Base-by-base conservation (phyloP, 2,329 filamentous ascomycete species). In the Pyrenochaeta sp. region DNA sequence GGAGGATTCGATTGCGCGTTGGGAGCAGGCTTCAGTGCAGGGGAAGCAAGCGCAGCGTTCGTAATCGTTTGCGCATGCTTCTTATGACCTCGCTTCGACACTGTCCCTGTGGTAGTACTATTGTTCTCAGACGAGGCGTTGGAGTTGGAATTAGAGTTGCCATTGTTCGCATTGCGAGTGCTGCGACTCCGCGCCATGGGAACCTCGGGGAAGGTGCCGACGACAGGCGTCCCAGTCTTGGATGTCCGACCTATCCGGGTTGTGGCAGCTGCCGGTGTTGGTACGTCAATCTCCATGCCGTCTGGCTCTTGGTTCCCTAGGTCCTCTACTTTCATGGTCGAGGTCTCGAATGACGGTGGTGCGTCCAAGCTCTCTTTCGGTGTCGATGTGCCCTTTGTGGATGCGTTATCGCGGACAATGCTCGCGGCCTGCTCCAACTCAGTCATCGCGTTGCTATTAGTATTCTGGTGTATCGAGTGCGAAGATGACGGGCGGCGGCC, bases 241-340 rank as follows among this genome's bases (percentile, higher is more conserved):
- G 80, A 83, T 5, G 74, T 70, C 36, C 80, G 75, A 15, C 80
- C 79, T 43, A 75, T 75, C 36, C 79, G 72, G 3, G 72, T 74
- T 5, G 72, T 67, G 28, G 69, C 61, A 40, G 73, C 67, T 30
- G 68, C 64, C 24, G 74, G 68, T 13, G 65, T 52, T 24, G 74
- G 72, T 8, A 64, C 52, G 32, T 77, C 75, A 36, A 73, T 67
- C 2, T 77, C 73, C 69, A 75, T 76, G 39, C 66, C 56, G 39
- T 76, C 64, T 79, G 83, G 61, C 75, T 81, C 68, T 77, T 83
- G 32, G 67, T 66, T 62, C 51, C 84, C 83, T 5, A 75, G 60
- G 43, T 86, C 83, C 51, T 89, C 85, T 32, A 74, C 72, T 65
- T 83, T 83, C 49, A 83, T 71, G 39, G 75, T 44, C 67, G 77